Percentiles rank a stretch among this genome's conserved stretches.
These are phyloP conservation scores for Coniochaeta sp. DNA, from an alignment of 2,329 filamentous ascomycete species.

Conservation along the genomic window DNA sequence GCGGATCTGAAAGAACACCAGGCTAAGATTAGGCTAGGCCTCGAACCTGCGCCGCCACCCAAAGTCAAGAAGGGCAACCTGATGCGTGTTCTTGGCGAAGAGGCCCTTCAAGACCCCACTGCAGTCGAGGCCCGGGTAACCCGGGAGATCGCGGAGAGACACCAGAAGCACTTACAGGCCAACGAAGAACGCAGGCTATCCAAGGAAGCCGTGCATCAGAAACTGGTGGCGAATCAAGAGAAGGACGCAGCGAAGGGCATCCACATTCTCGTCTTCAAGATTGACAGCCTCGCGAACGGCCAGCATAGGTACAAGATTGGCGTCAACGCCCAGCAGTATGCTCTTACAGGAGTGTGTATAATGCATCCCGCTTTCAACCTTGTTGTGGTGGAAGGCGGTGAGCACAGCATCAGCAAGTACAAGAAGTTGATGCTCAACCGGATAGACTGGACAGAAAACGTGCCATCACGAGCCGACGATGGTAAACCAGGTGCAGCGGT, in stretches of 20 bases:
- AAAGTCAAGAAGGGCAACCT: conserved; percentile 97
- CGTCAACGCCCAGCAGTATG: conserved; percentile 84
- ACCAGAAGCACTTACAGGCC: conserved; percentile 64
- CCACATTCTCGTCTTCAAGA: conserved; percentile 79
- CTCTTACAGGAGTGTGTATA: conserved; percentile 82
- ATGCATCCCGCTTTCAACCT: conserved; percentile 85
- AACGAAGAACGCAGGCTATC: conserved; percentile 86
- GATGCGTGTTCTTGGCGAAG: conserved; percentile 92
- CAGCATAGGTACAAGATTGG: conserved; percentile 90
- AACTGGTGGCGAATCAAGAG: conserved; percentile 74
- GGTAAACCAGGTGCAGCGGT: conserved; percentile 51
- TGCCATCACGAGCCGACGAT: conserved; percentile 55
- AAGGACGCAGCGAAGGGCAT: conserved; percentile 85
- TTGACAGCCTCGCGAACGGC: conserved; percentile 83
- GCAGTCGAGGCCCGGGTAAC: conserved; percentile 94
- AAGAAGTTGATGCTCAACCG: conserved; percentile 90
- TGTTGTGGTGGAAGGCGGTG: conserved; percentile 85
- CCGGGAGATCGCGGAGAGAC: conserved; percentile 81
- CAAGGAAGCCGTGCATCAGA: conserved; percentile 80
- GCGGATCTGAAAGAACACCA: conserved; percentile 93
- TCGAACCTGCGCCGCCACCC: conserved; percentile 83
- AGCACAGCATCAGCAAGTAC: conserved; percentile 75
- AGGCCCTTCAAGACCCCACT: conserved; percentile 89
- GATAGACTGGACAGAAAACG: conserved; percentile 91
- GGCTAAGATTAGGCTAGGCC: conserved; percentile 85